Percentiles rank a stretch among this genome's conserved stretches.
Evolutionary conservation across 2,329 filamentous ascomycete species (phyloP).

Genomic region (Eurotiales sp.): DNA sequence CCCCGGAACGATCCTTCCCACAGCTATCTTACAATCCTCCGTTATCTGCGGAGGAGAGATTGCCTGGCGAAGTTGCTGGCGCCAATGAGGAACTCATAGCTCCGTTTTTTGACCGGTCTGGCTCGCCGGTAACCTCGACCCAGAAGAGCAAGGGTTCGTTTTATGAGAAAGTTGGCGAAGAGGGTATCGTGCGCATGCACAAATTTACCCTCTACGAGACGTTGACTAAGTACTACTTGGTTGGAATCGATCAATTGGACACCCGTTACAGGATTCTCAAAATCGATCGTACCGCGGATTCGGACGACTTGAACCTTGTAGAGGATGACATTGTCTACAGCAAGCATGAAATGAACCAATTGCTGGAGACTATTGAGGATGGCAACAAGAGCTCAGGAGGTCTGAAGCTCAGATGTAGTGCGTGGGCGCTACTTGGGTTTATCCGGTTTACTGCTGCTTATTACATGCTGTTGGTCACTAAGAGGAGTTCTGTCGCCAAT

Average conservation of each 20-base stretch:
- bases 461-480: conserved; percentile 96
- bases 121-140: conserved; percentile 33
- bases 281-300: conserved; percentile 83
- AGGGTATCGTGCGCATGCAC: conserved; percentile 67
- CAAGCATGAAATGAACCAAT: conserved; percentile 84
- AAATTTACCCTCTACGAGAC: conserved; percentile 98
- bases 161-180: conserved; percentile 36
- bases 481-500: conserved; percentile 93
- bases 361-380: conserved; percentile 92
- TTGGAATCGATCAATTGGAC: conserved; percentile 87
- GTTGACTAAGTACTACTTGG: conserved; percentile 85
- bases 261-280: conserved; percentile 87
- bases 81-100: conserved; percentile 46
- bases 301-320: conserved; percentile 73
- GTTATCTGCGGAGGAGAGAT: conserved; percentile 26
- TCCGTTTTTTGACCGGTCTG: conserved; percentile 42
- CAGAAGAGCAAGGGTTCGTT: conserved; percentile 36
- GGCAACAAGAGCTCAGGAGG: conserved; percentile 89
- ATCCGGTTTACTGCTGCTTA: conserved; percentile 93
- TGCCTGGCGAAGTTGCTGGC: conserved; percentile 30
- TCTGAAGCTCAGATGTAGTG: conserved; percentile 81
- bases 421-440: conserved; percentile 92
- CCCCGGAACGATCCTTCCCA: conserved; percentile 9
- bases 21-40: conserved; percentile 28
- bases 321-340: conserved; percentile 96